A percentile compares a stretch with the other conserved stretches of the same genome.
phyloP scores from a whole-genome alignment of 2,329 filamentous ascomycete species.

The Byssothecium circinans region DNA sequence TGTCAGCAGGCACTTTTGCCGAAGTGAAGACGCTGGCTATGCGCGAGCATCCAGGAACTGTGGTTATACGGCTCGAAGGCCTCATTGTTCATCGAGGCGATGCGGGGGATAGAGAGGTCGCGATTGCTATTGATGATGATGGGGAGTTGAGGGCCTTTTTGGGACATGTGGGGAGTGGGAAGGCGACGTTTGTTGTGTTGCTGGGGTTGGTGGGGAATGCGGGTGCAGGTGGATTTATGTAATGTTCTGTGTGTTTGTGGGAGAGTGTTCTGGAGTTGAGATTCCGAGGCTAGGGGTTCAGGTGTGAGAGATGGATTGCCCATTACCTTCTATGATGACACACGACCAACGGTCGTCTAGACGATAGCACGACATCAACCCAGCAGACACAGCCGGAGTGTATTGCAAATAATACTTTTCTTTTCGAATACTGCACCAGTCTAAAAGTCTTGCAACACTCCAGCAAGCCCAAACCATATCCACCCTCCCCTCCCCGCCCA shows the following conservation, averaged over 20 bases:
- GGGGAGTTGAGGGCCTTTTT: conserved; percentile 74
- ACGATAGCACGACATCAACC: no score
- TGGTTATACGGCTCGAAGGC: conserved; percentile 66
- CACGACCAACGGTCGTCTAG: no score
- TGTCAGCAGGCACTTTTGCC: conserved; percentile 60
- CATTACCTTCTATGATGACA: no score
- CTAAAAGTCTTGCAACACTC: no score
- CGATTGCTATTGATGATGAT: conserved; percentile 68
- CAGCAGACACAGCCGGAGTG: no score
- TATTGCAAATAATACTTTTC: no score
- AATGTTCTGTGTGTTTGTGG: neutral
- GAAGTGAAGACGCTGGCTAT: conserved; percentile 66
- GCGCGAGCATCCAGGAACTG: conserved; percentile 61
- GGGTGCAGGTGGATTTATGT: neutral
- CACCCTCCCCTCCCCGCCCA: no score
- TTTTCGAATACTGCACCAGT: no score
- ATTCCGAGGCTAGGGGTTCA: no score
- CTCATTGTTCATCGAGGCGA: conserved; percentile 54
- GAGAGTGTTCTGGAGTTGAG: no score
- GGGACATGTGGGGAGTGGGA: conserved; percentile 60
- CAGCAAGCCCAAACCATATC: neutral
- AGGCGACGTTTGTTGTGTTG: conserved; percentile 56
- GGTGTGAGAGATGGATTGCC: no score
- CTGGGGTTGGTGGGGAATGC: conserved; percentile 14
- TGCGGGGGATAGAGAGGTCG: conserved; percentile 58